These are phyloP conservation scores for Herpetomonas samuelpessoai DNA, from an alignment of 208 protist genomes.

Conservation along the genomic window DNA sequence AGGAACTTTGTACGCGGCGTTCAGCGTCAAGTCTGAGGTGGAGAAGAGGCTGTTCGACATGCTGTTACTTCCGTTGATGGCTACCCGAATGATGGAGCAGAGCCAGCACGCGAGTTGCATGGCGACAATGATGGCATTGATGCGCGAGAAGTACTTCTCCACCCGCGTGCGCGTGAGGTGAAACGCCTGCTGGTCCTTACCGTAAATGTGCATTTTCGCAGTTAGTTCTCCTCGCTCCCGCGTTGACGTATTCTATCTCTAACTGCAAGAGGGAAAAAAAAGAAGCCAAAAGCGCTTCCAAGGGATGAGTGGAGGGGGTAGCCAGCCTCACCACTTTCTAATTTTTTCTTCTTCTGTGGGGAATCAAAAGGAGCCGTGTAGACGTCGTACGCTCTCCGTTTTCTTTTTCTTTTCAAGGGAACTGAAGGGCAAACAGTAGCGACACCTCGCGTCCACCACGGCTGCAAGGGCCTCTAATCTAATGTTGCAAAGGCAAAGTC, in stretches of 20 bases:
- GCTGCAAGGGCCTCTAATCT: no score
- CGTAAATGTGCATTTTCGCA: constrained; percentile 77
- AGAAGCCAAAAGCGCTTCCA: background rate
- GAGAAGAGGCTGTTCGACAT: constrained; percentile 72
- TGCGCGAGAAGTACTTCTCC: constrained; percentile 66
- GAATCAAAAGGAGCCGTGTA: no score
- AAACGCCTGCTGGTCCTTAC: constrained; percentile 79
- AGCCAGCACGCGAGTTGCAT: constrained; percentile 72
- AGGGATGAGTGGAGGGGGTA: background rate
- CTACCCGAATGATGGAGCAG: constrained; percentile 46
- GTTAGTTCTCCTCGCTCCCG: no score
- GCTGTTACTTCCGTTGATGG: constrained; percentile 26
- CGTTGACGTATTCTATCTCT: no score
- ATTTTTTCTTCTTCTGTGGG: no score
- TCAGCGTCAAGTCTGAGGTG: constrained; percentile 31
- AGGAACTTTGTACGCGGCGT: constrained; percentile 17
- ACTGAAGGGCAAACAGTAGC: no score
- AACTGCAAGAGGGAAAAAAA: background rate
- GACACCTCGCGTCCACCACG: no score
- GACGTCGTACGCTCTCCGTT: no score
- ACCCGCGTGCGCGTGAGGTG: constrained; percentile 54
- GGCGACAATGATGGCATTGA: constrained; percentile 51
- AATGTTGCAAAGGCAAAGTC: no score
- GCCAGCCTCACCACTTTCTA: no score
- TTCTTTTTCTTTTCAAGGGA: no score